Base-by-base conservation (phyloP, 139 green algal genomes). In the Coelastrella sp. region DNA sequence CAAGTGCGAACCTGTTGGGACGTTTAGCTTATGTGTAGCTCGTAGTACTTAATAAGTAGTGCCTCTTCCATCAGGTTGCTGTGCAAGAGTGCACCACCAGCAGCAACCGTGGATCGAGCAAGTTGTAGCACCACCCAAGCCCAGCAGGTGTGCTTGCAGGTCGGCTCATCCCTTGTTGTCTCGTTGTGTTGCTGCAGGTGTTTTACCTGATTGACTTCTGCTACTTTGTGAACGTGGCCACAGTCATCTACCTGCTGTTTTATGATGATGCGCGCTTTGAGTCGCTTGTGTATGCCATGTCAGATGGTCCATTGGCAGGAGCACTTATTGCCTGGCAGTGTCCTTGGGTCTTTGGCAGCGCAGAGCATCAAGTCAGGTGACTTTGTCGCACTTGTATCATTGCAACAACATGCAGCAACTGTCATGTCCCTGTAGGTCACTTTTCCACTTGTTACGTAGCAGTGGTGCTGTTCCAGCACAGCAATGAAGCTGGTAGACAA, bases 131-230 rank as follows among this genome's bases (percentile, higher is more conserved):
- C 21, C 23, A 13, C 45, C 11, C 45, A 57, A 57, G 45, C 45
- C 45, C 45, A 57, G 15, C 45, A 57, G 19, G 57, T 66, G 57
- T 30, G 9, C 57, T 66, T 66, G n/a, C n/a, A n/a, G n/a, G n/a
- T 34, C 57, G 7, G n/a, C n/a, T 15, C 62, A 38, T 71, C n/a
- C n/a, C 27, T 30, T 41, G 62, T 8, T 40, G 27, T 41, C 7
- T 6, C 62, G 11, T 13, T 38, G 30, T 40, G 21, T 35, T 27
- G n/a, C 6, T 48, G 72, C 48, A 84, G 32, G 71, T 35, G 50
- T 91, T 91, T 45, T 94, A 89, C 57, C 80, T 94, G 60, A 38
- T 92, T 8, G 91, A 94, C 80, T 94, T 93, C 81, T 94, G 91
- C 83, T 94, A 94, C 45, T 86, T 86, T 69, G 80, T 68, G 48